Conservation (phyloP, 306 rosid species). For the Lupinus albus region DNA sequence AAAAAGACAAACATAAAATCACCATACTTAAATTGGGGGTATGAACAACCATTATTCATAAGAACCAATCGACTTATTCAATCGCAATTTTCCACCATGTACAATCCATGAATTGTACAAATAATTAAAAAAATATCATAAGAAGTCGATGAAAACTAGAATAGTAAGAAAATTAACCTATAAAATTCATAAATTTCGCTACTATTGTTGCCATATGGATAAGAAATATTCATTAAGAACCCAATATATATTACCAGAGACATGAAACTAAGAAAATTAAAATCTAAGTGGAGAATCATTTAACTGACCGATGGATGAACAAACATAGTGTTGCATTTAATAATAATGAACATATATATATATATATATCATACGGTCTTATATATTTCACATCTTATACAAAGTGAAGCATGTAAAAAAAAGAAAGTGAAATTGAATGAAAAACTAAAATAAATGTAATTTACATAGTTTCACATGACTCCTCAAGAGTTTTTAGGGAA, state of each 20-base stretch:
- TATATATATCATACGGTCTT: background rate
- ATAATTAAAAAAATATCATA: background rate
- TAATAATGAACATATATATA: slow-evolving; percentile 4
- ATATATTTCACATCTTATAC: slow-evolving; percentile 28
- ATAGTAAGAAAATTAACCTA: background rate
- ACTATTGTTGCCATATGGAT: background rate
- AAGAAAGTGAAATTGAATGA: background rate
- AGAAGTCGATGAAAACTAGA: background rate
- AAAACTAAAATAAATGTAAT: background rate
- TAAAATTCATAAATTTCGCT: background rate
- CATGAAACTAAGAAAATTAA: background rate
- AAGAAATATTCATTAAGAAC: background rate
- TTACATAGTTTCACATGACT: background rate
- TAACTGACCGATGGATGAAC: background rate
- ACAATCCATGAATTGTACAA: background rate
- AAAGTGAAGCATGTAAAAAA: background rate
- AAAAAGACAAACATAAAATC: background rate
- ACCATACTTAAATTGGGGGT: background rate
- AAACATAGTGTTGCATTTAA: background rate
- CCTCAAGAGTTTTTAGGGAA: background rate
- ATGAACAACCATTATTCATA: background rate
- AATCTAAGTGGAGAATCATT: background rate
- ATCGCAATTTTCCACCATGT: background rate
- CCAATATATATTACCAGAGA: background rate
- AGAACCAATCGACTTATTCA: background rate